Percentiles rank a stretch among this genome's conserved stretches.
These are phyloP conservation scores for Suhomyces emberorum DNA, from an alignment of 805 yeast genomes.

Conservation along the genomic window DNA sequence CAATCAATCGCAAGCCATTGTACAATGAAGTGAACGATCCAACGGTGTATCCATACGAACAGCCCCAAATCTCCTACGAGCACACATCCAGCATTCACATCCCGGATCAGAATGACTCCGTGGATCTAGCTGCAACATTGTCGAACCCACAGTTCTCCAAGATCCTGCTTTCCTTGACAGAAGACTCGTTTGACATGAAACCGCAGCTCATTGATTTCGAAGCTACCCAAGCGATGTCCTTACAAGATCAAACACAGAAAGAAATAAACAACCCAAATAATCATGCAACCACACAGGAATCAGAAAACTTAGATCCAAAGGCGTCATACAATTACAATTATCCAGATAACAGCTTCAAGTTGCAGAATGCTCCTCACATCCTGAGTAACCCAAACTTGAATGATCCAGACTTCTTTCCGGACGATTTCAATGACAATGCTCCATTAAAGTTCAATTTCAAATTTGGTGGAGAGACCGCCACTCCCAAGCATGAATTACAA, in stretches of 20 bases:
- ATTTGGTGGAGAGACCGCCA: not conserved
- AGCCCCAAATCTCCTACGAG: too few relatives aligned
- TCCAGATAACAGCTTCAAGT: not conserved
- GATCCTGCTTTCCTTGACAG: constrained; percentile 2
- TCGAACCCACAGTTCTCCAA: constrained; percentile 6
- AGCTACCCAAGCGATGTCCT: constrained; percentile 1
- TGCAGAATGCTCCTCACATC: not conserved
- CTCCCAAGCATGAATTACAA: constrained; percentile 1
- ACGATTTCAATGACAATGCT: not conserved
- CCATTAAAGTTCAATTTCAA: constrained; percentile 2
- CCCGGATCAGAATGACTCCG: too few relatives aligned
- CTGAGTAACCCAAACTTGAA: not conserved
- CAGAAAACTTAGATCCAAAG: too few relatives aligned
- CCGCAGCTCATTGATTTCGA: constrained; percentile 6
- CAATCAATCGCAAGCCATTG: constrained; percentile 6
- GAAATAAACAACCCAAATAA: too few relatives aligned
- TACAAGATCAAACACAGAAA: too few relatives aligned
- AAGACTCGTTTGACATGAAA: not conserved
- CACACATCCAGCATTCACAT: not conserved
- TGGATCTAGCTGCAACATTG: constrained; percentile 1
- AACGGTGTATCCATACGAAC: not conserved
- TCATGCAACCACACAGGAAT: too few relatives aligned
- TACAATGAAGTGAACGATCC: constrained; percentile 6
- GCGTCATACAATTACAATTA: not conserved
- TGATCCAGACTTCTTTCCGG: not conserved